Percentiles rank a stretch among this genome's conserved stretches.
Evolutionary conservation across 495 filamentous ascomycete species (phyloP).

Genomic region (Xeromyces bisporus): DNA sequence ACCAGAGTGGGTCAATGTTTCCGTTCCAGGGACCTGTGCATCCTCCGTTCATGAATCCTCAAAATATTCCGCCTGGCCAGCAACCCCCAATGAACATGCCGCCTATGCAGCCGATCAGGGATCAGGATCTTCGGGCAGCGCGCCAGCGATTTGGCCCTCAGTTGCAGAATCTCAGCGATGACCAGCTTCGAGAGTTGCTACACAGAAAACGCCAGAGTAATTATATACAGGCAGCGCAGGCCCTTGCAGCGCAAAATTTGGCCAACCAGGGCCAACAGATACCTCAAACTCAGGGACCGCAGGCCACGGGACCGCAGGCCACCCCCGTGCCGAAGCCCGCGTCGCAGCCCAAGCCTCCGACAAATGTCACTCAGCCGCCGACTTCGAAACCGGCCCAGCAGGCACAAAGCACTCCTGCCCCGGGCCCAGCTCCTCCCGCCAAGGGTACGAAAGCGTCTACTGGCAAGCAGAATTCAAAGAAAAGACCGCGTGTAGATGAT

Average conservation of each 20-base stretch:
- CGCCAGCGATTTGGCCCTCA: conserved; percentile 24
- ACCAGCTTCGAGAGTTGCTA: conserved; percentile 33
- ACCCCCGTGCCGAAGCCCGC: conserved; percentile 12
- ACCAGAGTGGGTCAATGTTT: conserved; percentile 9
- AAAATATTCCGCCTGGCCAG: conserved; percentile 16
- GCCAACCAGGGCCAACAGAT: conserved; percentile 16
- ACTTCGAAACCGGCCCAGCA: conserved; percentile 5
- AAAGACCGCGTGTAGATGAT: conserved; percentile 49
- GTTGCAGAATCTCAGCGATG: conserved; percentile 29
- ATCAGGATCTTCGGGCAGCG: conserved; percentile 29
- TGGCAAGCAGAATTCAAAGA: conserved; percentile 27
- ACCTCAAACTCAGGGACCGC: conserved; percentile 22
- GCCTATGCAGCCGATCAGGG: conserved; percentile 21
- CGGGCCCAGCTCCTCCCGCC: conserved; percentile 4
- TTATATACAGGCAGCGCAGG: conserved; percentile 16
- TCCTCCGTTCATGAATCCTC: conserved; percentile 23
- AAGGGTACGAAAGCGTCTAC: conserved; percentile 14
- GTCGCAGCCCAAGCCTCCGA: too few species aligned
- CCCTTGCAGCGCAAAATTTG: conserved; percentile 11
- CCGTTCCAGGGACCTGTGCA: conserved; percentile 13
- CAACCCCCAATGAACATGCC: conserved; percentile 14
- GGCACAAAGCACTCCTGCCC: conserved; percentile 8
- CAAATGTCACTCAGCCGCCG: conserved; percentile 11
- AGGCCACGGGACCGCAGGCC: conserved; percentile 10
- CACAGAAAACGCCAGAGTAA: conserved; percentile 20